Evolutionary conservation across 208 protist genomes (phyloP).

Genomic region (Blastocrithidia nonstop): DNA sequence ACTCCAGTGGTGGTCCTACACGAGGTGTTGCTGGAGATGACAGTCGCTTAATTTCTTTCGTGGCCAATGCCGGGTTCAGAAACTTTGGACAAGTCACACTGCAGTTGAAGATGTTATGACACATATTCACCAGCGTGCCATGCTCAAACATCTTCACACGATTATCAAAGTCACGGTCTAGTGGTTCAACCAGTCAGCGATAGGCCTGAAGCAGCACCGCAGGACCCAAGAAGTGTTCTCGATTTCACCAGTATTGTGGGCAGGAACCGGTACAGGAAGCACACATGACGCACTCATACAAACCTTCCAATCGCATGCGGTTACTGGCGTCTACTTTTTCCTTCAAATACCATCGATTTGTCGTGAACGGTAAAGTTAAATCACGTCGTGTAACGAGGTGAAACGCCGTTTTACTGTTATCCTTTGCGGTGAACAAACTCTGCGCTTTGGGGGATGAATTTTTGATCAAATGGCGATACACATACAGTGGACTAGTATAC

Average conservation of each 20-base stretch:
- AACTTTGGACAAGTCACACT: slow-evolving; percentile 83
- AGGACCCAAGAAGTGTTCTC: slow-evolving; percentile 80
- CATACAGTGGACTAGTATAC: slow-evolving; percentile 65
- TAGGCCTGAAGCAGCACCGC: slow-evolving; percentile 82
- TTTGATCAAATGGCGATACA: slow-evolving; percentile 67
- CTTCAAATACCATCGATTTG: slow-evolving; percentile 83
- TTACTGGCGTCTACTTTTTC: slow-evolving; percentile 76
- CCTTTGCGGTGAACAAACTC: slow-evolving; percentile 71
- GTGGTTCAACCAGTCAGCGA: slow-evolving; percentile 80
- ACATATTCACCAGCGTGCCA: slow-evolving; percentile 75
- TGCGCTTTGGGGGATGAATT: slow-evolving; percentile 32
- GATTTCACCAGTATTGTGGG: slow-evolving; percentile 88
- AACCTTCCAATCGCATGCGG: slow-evolving; percentile 64
- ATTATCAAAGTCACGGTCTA: slow-evolving; percentile 74
- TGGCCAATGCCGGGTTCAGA: slow-evolving; percentile 74
- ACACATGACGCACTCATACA: slow-evolving; percentile 86
- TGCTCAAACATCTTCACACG: slow-evolving; percentile 79
- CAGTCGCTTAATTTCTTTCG: slow-evolving; percentile 81
- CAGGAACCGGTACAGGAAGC: slow-evolving; percentile 77
- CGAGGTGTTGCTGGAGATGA: slow-evolving; percentile 38
- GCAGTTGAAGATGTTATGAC: slow-evolving; percentile 89
- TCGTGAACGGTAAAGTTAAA: slow-evolving; percentile 26
- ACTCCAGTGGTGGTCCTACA: slow-evolving; percentile 25
- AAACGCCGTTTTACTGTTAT: slow-evolving; percentile 77
- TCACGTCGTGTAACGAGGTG: slow-evolving; percentile 39